Evolutionary conservation across 306 rosid genomes (phyloP).

Genomic region (Rosa rugosa): DNA sequence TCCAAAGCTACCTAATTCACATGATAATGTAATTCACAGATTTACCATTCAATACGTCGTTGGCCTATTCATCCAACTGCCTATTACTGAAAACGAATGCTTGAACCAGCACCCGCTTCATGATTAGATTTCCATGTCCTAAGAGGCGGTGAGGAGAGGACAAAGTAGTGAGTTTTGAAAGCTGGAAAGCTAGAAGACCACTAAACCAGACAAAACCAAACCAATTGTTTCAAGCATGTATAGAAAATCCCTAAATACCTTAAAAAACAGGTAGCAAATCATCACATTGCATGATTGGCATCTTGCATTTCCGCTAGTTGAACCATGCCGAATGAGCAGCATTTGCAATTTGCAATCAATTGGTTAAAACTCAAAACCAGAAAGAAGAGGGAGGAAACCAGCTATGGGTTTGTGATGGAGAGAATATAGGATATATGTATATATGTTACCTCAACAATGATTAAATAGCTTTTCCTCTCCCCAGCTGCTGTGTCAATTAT

Average conservation of each 20-base stretch:
- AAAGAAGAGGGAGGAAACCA: neutral
- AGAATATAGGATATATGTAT: slow-evolving; percentile 33
- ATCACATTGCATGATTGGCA: slow-evolving; percentile 25
- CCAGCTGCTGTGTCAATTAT: slow-evolving; percentile 73
- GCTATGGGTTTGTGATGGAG: neutral
- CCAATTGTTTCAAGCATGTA: neutral
- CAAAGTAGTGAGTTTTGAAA: neutral
- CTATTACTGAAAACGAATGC: neutral
- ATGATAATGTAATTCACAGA: neutral
- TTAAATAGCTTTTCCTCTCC: slow-evolving; percentile 51
- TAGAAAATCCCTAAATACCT: slow-evolving; percentile 37
- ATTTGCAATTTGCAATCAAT: slow-evolving; percentile 38
- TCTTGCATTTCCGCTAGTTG: slow-evolving; percentile 39
- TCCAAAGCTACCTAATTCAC: slow-evolving; percentile 30
- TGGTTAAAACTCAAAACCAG: slow-evolving; percentile 30
- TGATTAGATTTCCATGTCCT: neutral
- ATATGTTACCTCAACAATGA: slow-evolving; percentile 80
- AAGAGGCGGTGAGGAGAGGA: slow-evolving; percentile 3
- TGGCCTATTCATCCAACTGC: neutral
- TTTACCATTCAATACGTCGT: neutral
- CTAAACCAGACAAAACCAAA: neutral
- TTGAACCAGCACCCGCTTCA: neutral
- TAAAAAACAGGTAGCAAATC: neutral
- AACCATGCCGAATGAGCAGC: slow-evolving; percentile 36
- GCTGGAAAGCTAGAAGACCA: neutral